phyloP scores from a whole-genome alignment of 2,329 filamentous ascomycete species.

The Fusarium metavorans region DNA sequence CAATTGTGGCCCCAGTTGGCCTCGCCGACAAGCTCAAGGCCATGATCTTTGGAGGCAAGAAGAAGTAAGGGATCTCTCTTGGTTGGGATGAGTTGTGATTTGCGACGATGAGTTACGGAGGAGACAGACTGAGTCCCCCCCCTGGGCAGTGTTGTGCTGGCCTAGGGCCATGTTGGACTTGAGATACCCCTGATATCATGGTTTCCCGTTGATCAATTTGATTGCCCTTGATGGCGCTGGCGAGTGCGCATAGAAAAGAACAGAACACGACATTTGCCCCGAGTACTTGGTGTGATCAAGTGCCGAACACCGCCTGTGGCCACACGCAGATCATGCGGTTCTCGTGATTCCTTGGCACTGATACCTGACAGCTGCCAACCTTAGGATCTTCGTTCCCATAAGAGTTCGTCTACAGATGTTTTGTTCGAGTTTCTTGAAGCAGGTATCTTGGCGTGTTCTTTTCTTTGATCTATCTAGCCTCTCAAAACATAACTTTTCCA shows the following conservation, averaged over 20 bases:
- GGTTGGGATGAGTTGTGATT: not conserved
- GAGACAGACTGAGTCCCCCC: conserved; percentile 7
- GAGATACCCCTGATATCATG: conserved; percentile 43
- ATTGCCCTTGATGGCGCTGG: conserved; percentile 15
- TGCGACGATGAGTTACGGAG: conserved; percentile 2
- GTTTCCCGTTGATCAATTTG: conserved; percentile 24
- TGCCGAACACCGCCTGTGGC: not conserved
- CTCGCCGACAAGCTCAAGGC: conserved; percentile 69
- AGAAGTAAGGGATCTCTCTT: conserved; percentile 53
- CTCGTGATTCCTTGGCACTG: conserved; percentile 8
- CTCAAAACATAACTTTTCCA: conserved; percentile 40
- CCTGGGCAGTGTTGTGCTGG: not conserved
- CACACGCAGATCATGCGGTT: not conserved
- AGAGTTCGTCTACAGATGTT: not conserved
- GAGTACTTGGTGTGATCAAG: conserved; percentile 5
- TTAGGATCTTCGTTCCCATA: not conserved
- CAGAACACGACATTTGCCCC: not conserved
- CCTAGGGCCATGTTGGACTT: conserved; percentile 31
- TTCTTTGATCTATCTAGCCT: conserved; percentile 17
- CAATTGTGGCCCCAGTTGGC: conserved; percentile 51
- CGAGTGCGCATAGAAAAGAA: conserved; percentile 10
- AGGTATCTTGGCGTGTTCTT: not conserved
- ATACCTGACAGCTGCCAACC: conserved; percentile 23
- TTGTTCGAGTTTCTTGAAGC: not conserved
- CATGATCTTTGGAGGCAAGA: conserved; percentile 64